phyloP scores from a whole-genome alignment of 768 basidiomycete species.

The Hemileccinum impolitum region DNA sequence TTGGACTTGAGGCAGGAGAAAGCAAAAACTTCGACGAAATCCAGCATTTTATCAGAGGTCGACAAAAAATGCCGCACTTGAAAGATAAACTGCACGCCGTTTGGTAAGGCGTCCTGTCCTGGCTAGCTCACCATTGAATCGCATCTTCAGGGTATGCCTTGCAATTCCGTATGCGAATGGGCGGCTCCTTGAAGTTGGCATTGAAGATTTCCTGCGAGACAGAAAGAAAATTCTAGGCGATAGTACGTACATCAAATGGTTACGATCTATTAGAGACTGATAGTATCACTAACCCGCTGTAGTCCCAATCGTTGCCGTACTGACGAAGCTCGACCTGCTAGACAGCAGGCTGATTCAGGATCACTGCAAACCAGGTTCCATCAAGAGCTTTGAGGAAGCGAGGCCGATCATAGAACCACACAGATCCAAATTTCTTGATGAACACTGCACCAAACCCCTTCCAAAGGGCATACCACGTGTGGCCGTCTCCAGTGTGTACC shows the following conservation, averaged over 20 bases:
- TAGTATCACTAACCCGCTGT: background rate
- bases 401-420: background rate
- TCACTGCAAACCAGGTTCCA: background rate
- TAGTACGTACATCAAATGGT: background rate
- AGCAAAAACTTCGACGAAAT: background rate
- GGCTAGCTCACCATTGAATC: background rate
- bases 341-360: background rate
- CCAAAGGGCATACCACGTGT: background rate
- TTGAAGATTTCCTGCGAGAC: background rate
- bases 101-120: background rate
- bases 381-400: background rate
- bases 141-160: background rate
- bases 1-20: background rate
- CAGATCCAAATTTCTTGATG: background rate
- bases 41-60: background rate
- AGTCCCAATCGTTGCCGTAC: conserved; percentile 1
- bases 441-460: background rate
- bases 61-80: background rate
- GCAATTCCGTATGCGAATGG: background rate
- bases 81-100: conserved; percentile 16
- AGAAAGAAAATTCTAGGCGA: background rate
- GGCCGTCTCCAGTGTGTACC: background rate
- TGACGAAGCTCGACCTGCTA: conserved; percentile 1
- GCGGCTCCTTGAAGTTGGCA: background rate
- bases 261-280: background rate